These are phyloP conservation scores for Picea sitchensis DNA, from an alignment of 75 land plant genomes.

Conservation along the genomic window DNA sequence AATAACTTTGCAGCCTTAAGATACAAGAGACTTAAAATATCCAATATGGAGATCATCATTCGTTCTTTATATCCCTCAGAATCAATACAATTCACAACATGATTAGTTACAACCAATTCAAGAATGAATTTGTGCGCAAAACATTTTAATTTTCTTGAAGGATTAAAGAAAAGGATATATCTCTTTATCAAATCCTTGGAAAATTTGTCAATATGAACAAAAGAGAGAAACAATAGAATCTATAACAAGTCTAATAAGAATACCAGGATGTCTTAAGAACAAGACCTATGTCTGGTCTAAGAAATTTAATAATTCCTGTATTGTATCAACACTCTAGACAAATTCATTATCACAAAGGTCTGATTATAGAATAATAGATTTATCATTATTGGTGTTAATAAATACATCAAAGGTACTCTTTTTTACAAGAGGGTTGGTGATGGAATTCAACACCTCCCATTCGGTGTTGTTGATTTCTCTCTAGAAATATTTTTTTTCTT, in stretches of 20 bases:
- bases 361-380: neutral
- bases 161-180: conserved; percentile 54
- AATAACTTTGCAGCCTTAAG: no score
- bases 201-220: conserved; percentile 64
- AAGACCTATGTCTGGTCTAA: conserved; percentile 32
- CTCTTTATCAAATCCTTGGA: conserved; percentile 40
- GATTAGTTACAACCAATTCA: conserved; percentile 83
- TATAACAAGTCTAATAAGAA: conserved; percentile 58
- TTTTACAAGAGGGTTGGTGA: neutral
- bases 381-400: neutral
- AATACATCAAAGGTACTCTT: neutral
- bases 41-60: conserved; percentile 9
- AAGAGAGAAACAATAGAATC: conserved; percentile 86
- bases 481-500: neutral
- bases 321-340: conserved; percentile 42
- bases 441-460: conserved; percentile 4
- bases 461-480: conserved; percentile 1
- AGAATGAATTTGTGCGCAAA: conserved; percentile 45
- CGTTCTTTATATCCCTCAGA: conserved; percentile 7
- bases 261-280: conserved; percentile 15
- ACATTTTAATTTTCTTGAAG: conserved; percentile 51
- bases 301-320: conserved; percentile 54
- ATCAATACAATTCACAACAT: conserved; percentile 55
- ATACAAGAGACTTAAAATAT: no score
- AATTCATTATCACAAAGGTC: conserved; percentile 46